Percentiles rank a stretch among this genome's conserved stretches.
Conservation (phyloP, 164 flowering plant species). For the Nelumbo lutea region DNA sequence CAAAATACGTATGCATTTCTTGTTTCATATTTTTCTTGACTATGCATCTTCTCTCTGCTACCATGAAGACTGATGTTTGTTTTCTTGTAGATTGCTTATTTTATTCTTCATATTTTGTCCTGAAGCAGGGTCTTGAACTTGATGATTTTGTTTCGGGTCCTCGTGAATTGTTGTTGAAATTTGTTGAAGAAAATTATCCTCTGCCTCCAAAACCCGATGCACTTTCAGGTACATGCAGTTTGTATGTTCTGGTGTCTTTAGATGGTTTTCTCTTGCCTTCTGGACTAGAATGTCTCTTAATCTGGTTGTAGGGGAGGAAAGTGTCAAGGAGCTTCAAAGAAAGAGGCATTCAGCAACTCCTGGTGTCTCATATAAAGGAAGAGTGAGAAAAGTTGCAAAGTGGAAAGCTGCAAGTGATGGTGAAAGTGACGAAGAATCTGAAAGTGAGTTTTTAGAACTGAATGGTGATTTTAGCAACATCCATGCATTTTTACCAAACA, state of each 20-base stretch:
- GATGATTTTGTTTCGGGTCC: slow-evolving; percentile 99
- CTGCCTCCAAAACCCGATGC: slow-evolving; percentile 88
- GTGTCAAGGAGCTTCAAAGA: slow-evolving; percentile 74
- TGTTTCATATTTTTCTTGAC: slow-evolving; percentile 1
- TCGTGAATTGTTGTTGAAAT: slow-evolving; percentile 89
- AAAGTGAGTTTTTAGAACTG: slow-evolving; percentile 39
- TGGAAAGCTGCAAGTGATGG: slow-evolving; percentile 61
- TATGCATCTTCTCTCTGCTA: background rate
- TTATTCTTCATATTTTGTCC: slow-evolving; percentile 2
- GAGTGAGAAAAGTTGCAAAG: slow-evolving; percentile 84
- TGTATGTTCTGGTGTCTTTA: background rate
- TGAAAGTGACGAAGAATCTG: slow-evolving; percentile 66
- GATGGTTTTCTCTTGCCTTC: background rate
- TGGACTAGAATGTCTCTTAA: slow-evolving; percentile 4
- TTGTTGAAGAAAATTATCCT: slow-evolving; percentile 95
- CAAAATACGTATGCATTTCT: slow-evolving; percentile 72
- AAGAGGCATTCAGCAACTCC: slow-evolving; percentile 82
- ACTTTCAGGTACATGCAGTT: slow-evolving; percentile 38
- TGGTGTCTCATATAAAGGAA: slow-evolving; percentile 78
- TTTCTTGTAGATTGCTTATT: background rate
- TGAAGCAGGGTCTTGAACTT: slow-evolving; percentile 74
- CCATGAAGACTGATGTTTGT: no score
- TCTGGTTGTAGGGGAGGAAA: slow-evolving; percentile 55
- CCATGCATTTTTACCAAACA: slow-evolving; percentile 4
- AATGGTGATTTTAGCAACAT: background rate